phyloP scores from a whole-genome alignment of 108 stramenopile species.

The Mayamaea pseudoterrestris region DNA sequence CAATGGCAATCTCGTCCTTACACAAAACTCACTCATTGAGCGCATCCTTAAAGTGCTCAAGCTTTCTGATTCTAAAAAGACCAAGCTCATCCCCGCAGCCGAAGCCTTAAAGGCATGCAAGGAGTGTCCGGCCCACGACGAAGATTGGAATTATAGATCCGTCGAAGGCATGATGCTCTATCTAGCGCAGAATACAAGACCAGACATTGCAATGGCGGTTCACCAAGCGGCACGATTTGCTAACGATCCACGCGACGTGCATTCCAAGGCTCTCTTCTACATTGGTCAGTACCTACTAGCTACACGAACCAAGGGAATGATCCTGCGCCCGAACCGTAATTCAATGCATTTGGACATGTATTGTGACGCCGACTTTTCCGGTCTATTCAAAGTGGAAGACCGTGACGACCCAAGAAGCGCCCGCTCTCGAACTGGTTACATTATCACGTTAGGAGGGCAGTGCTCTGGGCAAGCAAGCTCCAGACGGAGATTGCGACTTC shows the following conservation, averaged over 20 bases:
- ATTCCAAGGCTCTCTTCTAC: constrained; percentile 18
- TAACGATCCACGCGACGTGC: constrained; percentile 8
- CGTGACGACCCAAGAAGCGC: background rate
- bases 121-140: background rate
- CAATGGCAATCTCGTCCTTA: constrained; percentile 13
- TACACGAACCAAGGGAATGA: constrained; percentile 21
- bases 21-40: constrained; percentile 15
- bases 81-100: no score
- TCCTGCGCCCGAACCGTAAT: background rate
- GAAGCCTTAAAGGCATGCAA: no score
- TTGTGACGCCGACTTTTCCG: background rate
- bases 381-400: no score
- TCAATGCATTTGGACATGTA: constrained; percentile 7
- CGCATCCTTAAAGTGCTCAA: constrained; percentile 7
- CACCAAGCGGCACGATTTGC: constrained; percentile 17
- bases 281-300: constrained; percentile 26
- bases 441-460: constrained; percentile 12
- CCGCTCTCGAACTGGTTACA: constrained; percentile 25
- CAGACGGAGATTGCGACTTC: constrained; percentile 33
- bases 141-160: constrained; percentile 22
- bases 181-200: background rate
- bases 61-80: no score
- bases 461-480: constrained; percentile 17
- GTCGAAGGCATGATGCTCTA: constrained; percentile 34
- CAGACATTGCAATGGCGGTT: constrained; percentile 9